Evolutionary conservation across 2,329 filamentous ascomycete species (phyloP), one percentile per base, ranked within the genome.

Genomic region (Diaporthe destruens): DNA sequence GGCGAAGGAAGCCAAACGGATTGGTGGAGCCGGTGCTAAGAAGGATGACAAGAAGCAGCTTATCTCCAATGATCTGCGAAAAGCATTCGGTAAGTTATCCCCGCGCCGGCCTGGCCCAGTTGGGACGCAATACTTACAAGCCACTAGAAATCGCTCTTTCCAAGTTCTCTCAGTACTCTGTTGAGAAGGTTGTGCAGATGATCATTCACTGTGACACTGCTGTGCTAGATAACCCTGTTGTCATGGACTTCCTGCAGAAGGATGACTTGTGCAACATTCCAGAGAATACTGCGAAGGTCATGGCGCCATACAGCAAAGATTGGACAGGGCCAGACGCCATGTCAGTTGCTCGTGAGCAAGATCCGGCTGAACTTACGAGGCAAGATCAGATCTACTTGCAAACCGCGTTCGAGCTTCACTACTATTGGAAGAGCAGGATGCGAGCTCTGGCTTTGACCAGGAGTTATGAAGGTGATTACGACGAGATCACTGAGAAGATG

Each of bases 371-470:
- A 80, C 90, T 99, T 69, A 98, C 96, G 3, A 88, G 95, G 75
- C 95, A 98, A 82, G 96, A 99, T 84, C 96, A 98, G 83, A 93
- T 99, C 71, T 99, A 95, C 81, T 87, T 99, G 34, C 94, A 92
- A 80, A 98, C 96, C 6, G 94, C 96, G 1, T 98, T 93, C 79
- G 96, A 99, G 81, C 86, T 98, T 76, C 95, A 97, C 77, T 95
- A 98, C 81, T 99, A 99, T 85, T 99, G 96, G 96, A 98, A 98
- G 87, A 94, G 94, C 74, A 92, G 96, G 81, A 98, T 98, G 92
- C 90, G 96, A 77, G 96, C 96, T 49, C 87, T 99, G 76, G 88
- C 92, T 2, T 85, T 98, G 76, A 98, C 95, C 6, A 91, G 92
- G 78, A 95, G 89, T 67, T 98, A 90, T 78, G 96, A 98, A 82